Conservation (phyloP, 768 basidiomycete genomes). For the Grammothele lineata region DNA sequence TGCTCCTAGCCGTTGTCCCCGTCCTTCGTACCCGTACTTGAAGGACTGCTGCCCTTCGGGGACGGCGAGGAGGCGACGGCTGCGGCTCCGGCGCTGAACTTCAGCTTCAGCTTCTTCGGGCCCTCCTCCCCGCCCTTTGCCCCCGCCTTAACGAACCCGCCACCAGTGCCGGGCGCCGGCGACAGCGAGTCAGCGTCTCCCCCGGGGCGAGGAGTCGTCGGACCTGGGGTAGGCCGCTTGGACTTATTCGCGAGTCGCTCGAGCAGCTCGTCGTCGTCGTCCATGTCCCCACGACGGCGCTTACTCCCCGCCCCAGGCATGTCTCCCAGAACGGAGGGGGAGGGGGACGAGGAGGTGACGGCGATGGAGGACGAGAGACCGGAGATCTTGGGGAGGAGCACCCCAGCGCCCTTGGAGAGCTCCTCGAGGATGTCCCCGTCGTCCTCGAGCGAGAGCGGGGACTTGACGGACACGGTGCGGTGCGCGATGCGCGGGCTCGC, state of each 20-base stretch:
- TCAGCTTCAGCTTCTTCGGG: constrained; percentile 72
- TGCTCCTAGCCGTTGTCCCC: constrained; percentile 59
- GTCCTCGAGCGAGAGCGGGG: constrained; percentile 42
- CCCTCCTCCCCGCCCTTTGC: constrained; percentile 33
- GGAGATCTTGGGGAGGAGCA: constrained; percentile 14
- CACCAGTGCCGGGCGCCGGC: constrained; percentile 13
- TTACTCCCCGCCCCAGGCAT: no score
- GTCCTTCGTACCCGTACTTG: constrained; percentile 67
- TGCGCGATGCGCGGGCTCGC: constrained; percentile 32
- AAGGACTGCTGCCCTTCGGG: constrained; percentile 40
- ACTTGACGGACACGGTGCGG: constrained; percentile 31
- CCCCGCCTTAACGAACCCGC: background rate
- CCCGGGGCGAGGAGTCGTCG: constrained; percentile 35
- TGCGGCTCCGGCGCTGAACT: constrained; percentile 49
- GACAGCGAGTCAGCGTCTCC: constrained; percentile 21
- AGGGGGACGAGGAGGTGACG: no score
- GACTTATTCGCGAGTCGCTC: constrained; percentile 53
- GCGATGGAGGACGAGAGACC: no score
- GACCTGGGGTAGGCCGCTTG: constrained; percentile 34
- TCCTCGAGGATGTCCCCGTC: constrained; percentile 53
- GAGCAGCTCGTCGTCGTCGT: constrained; percentile 65
- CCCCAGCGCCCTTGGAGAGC: constrained; percentile 35
- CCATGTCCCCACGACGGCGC: constrained; percentile 35
- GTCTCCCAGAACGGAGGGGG: no score
- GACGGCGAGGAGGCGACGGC: constrained; percentile 31